A percentile compares a stretch with the other conserved stretches of the same genome.
Evolutionary conservation across 352 stramenopile species (phyloP).

Genomic region (Phytophthora chlamydospora): DNA sequence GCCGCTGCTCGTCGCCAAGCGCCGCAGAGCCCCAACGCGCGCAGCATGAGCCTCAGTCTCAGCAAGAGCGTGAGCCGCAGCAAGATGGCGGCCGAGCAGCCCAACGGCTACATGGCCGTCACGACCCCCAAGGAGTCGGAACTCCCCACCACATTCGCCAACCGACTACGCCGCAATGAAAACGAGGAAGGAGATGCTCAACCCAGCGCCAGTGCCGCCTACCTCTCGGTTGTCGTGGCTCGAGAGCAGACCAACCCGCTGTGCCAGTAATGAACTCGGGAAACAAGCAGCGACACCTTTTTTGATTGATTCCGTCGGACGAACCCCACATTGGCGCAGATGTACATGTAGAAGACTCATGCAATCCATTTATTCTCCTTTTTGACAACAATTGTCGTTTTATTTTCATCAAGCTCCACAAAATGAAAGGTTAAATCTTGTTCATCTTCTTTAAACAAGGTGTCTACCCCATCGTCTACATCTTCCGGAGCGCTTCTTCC

Average conservation of each 20-base stretch:
- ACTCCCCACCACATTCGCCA: slow-evolving; percentile 48
- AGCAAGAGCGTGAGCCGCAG: slow-evolving; percentile 31
- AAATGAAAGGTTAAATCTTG: no score
- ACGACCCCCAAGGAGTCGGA: slow-evolving; percentile 53
- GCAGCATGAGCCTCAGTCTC: slow-evolving; percentile 21
- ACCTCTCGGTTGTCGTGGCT: slow-evolving; percentile 67
- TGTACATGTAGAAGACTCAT: slow-evolving; percentile 34
- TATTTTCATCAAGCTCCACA: no score
- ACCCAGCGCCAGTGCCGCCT: slow-evolving; percentile 34
- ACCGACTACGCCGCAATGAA: slow-evolving; percentile 37
- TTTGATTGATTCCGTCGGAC: slow-evolving; percentile 16
- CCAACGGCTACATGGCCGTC: slow-evolving; percentile 44
- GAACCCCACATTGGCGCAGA: slow-evolving; percentile 20
- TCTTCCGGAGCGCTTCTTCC: slow-evolving; percentile 72
- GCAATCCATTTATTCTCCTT: slow-evolving; percentile 24
- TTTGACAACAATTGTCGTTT: slow-evolving; percentile 3
- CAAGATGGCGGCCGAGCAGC: slow-evolving; percentile 32
- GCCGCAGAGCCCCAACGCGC: slow-evolving; percentile 26
- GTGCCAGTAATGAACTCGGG: slow-evolving; percentile 37
- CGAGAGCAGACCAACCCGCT: slow-evolving; percentile 67
- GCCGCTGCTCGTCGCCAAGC: slow-evolving; percentile 22
- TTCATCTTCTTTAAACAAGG: neutral
- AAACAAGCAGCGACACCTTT: slow-evolving; percentile 6
- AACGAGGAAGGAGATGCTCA: slow-evolving; percentile 13
- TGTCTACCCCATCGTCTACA: slow-evolving; percentile 39